phyloP scores from a whole-genome alignment of 1,284 basidiomycete species.

The Anthracocystis walkeri region DNA sequence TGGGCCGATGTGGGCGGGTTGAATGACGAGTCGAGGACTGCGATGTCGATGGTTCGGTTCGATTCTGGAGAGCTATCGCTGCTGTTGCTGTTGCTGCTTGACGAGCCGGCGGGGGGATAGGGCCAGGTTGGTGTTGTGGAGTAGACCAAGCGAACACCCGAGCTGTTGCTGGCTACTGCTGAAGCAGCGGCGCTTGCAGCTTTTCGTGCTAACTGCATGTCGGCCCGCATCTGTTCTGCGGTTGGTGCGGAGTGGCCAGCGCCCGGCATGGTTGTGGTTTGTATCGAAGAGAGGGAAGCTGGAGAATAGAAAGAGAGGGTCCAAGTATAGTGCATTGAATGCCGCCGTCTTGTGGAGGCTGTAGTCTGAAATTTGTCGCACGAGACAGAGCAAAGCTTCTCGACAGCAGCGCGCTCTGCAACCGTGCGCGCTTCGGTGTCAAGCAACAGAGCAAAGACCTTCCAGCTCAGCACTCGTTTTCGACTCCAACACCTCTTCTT shows the following conservation, averaged over 20 bases:
- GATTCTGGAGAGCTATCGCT: no score
- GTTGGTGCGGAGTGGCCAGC: neutral
- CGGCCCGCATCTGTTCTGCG: conserved; percentile 8
- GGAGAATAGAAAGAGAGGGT: neutral
- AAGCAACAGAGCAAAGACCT: neutral
- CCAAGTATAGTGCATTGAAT: neutral
- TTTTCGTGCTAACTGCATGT: conserved; percentile 25
- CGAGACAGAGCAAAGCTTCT: conserved; percentile 13
- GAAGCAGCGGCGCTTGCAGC: conserved; percentile 26
- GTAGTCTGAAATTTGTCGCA: conserved; percentile 14
- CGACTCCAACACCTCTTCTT: conserved; percentile 10
- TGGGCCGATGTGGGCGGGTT: conserved; percentile 93
- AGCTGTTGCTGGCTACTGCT: conserved; percentile 9
- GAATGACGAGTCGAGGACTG: conserved; percentile 89
- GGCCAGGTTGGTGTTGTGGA: conserved; percentile 38
- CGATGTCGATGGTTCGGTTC: conserved; percentile 59
- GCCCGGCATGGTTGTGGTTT: conserved; percentile 12
- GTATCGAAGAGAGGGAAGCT: neutral
- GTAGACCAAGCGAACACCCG: conserved; percentile 49
- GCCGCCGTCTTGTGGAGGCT: conserved; percentile 6
- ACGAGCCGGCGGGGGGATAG: conserved; percentile 6
- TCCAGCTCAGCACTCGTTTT: conserved; percentile 16
- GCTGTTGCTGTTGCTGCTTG: neutral
- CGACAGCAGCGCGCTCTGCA: conserved; percentile 1
- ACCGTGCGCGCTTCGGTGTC: conserved; percentile 6